Conservation (phyloP, 75 land plant species). For the Gnetum montanum region DNA sequence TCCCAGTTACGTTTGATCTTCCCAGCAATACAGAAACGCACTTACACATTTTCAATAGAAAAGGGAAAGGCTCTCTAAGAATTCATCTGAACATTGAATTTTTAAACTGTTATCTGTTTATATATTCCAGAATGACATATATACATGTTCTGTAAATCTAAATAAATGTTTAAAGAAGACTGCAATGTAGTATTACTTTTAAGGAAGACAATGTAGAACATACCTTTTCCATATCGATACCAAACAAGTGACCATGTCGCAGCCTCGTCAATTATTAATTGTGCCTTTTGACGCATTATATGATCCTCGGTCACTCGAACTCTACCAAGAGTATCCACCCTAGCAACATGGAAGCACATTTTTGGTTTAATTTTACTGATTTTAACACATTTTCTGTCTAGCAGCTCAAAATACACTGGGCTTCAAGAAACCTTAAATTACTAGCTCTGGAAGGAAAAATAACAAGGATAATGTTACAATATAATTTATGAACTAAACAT, state of each 20-base stretch:
- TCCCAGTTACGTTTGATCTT: too few species aligned
- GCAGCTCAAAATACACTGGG: too few species aligned
- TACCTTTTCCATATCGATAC: conserved; percentile 93
- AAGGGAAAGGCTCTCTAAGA: background rate
- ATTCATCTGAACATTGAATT: background rate
- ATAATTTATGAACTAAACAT: background rate
- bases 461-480: background rate
- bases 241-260: conserved; percentile 97
- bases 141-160: background rate
- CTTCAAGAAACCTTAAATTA: background rate
- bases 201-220: background rate
- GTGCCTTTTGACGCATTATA: conserved; percentile 86
- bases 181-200: background rate
- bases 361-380: background rate
- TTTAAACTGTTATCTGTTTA: background rate
- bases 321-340: conserved; percentile 47
- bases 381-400: too few species aligned
- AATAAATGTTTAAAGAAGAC: background rate
- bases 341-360: background rate
- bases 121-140: background rate
- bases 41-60: too few species aligned
- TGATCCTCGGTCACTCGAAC: conserved; percentile 77
- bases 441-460: background rate
- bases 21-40: too few species aligned
- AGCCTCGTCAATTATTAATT: conserved; percentile 80